Evolutionary conservation across 1,284 basidiomycete genomes (phyloP), one percentile per base, ranked within the genome.

Genomic region (Cryptococcus sp.): DNA sequence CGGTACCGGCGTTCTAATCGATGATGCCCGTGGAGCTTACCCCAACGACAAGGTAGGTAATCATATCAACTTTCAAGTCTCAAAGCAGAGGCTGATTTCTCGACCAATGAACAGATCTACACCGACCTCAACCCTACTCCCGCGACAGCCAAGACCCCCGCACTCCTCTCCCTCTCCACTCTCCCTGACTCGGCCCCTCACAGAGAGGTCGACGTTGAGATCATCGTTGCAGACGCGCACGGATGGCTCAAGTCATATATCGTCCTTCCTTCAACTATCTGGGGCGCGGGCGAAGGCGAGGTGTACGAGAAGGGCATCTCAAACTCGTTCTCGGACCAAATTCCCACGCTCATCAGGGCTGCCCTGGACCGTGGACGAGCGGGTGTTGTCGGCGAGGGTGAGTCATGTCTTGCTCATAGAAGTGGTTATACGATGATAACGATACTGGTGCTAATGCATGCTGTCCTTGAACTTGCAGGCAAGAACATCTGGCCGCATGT

Each of bases 251-350:
- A 72, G 47, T 66, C 69, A 3, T 80, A 78, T 64, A 76, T 80
- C 48, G 62, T 80, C 40, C 63, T 77, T 3, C 78, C 78, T 2
- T 74, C 74, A 6, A 79, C 76, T 15, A 79, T 80, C 60, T 80
- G 76, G 63, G 78, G 76, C 16, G 59, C 67, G 45, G 69, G 70
- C 23, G 55, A 69, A 16, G 72, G 72, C 47, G 64, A 64, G 40
- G 67, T 72, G 38, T 69, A 62, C 20, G 68, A 70, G n/a, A 64
- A 64, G 51, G 71, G 69, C 26, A 64, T 79, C 29, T 61, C 64
- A 26, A 74, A 76, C 65, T 61, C 64, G 19, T 66, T 68, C 57
- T 69, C 66, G 10, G 67, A 68, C 34, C 74, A 76, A 62, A 71
- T 77, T 38, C 75, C 76, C 17, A 58, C 58, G 26, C 57, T 73